phyloP scores from a whole-genome alignment of 2,329 filamentous ascomycete species.

The Scedosporium aurantiacum region DNA sequence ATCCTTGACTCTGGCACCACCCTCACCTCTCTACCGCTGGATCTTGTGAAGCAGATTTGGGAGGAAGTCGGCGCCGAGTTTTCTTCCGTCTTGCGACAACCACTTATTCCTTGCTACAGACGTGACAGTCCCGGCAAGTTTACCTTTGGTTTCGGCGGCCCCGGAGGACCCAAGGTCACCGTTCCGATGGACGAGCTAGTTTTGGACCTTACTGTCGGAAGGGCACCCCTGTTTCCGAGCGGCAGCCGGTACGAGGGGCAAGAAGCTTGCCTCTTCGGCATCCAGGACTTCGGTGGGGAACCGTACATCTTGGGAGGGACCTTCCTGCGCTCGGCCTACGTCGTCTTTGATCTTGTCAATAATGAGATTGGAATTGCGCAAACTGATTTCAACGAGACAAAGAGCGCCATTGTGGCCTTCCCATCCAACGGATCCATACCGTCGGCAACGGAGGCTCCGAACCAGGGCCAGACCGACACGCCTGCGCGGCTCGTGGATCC shows the following conservation, averaged over 20 bases:
- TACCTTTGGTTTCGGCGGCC: conserved; percentile 41
- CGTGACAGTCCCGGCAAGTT: conserved; percentile 35
- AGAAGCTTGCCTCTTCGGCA: conserved; percentile 42
- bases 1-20: conserved; percentile 69
- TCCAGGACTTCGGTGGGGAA: conserved; percentile 34
- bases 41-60: conserved; percentile 43
- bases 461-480: conserved; percentile 4
- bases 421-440: background rate
- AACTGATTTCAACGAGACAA: conserved; percentile 44
- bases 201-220: conserved; percentile 29
- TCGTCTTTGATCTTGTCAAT: conserved; percentile 49
- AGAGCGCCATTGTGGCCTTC: conserved; percentile 7
- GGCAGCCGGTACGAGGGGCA: conserved; percentile 31
- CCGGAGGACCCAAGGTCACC: conserved; percentile 36
- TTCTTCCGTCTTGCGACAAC: conserved; percentile 19
- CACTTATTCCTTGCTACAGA: conserved; percentile 40
- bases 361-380: conserved; percentile 43
- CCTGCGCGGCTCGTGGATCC: background rate
- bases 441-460: conserved; percentile 1
- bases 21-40: conserved; percentile 55
- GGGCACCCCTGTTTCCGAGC: conserved; percentile 22
- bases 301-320: conserved; percentile 44
- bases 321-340: conserved; percentile 48
- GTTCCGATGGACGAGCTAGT: conserved; percentile 46
- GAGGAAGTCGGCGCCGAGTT: conserved; percentile 42